These are phyloP conservation scores for Sextonia rubra DNA, from an alignment of 164 flowering plant genomes.

Conservation along the genomic window DNA sequence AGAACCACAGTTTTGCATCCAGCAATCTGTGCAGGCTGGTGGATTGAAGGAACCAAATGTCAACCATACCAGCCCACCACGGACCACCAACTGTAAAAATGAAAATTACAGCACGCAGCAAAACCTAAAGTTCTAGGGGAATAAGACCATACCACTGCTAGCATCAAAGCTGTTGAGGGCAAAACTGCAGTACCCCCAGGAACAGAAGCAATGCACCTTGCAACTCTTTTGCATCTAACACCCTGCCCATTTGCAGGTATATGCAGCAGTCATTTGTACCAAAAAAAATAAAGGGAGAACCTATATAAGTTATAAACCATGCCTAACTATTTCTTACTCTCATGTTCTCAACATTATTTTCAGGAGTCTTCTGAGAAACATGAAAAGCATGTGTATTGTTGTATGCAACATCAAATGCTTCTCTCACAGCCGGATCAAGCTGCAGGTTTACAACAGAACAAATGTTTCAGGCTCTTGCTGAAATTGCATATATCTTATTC, in stretches of 20 bases:
- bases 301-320: background rate
- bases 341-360: constrained; percentile 82
- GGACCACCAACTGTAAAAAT: constrained; percentile 5
- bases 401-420: constrained; percentile 96
- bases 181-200: constrained; percentile 99
- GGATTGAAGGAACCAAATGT: constrained; percentile 26
- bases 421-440: constrained; percentile 70
- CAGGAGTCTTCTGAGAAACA: constrained; percentile 70
- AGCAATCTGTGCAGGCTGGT: constrained; percentile 96
- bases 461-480: background rate
- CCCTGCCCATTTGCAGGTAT: constrained; percentile 45
- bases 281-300: background rate
- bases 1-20: constrained; percentile 91
- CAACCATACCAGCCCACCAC: constrained; percentile 15
- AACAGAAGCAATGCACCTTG: constrained; percentile 83
- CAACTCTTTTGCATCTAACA: constrained; percentile 86
- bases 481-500: background rate
- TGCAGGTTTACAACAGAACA: constrained; percentile 20
- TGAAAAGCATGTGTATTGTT: constrained; percentile 92
- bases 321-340: constrained; percentile 39
- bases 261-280: background rate
- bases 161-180: constrained; percentile 98
- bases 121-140: background rate
- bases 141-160: constrained; percentile 62
- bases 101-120: constrained; percentile 8